phyloP scores from a whole-genome alignment of 2,329 filamentous ascomycete species.

The Pseudocercospora vitis region DNA sequence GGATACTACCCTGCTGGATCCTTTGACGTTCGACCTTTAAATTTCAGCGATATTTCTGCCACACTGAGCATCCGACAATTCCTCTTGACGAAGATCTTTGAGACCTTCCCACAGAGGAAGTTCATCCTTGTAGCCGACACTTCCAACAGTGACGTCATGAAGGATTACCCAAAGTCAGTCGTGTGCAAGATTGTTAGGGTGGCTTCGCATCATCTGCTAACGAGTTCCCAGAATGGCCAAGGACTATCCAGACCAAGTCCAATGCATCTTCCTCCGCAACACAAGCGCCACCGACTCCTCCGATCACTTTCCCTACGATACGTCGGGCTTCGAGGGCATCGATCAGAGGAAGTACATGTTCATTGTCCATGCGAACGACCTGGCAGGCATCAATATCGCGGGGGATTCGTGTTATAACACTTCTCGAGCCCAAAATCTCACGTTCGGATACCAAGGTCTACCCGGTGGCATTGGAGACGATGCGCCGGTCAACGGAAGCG shows the following conservation, averaged over 20 bases:
- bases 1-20: constrained; percentile 73
- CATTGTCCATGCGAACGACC: constrained; percentile 70
- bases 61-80: constrained; percentile 70
- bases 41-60: constrained; percentile 73
- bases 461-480: constrained; percentile 32
- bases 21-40: constrained; percentile 75
- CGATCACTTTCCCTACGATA: constrained; percentile 74
- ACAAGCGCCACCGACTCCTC: constrained; percentile 66
- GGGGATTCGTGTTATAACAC: constrained; percentile 68
- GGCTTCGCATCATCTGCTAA: constrained; percentile 2
- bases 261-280: constrained; percentile 76
- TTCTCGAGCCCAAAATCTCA: constrained; percentile 67
- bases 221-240: constrained; percentile 50
- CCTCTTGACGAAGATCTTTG: constrained; percentile 69
- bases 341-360: constrained; percentile 74
- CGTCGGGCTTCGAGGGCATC: constrained; percentile 66
- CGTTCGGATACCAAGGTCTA: constrained; percentile 62
- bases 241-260: constrained; percentile 68
- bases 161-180: constrained; percentile 41
- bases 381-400: constrained; percentile 64
- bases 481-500: constrained; percentile 30
- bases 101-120: constrained; percentile 71
- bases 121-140: constrained; percentile 78
- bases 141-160: constrained; percentile 75
- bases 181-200: background rate